Evolutionary conservation across 495 filamentous ascomycete species (phyloP), one percentile per base, ranked within the genome.

Genomic region (Aspergillus egyptiacus): DNA sequence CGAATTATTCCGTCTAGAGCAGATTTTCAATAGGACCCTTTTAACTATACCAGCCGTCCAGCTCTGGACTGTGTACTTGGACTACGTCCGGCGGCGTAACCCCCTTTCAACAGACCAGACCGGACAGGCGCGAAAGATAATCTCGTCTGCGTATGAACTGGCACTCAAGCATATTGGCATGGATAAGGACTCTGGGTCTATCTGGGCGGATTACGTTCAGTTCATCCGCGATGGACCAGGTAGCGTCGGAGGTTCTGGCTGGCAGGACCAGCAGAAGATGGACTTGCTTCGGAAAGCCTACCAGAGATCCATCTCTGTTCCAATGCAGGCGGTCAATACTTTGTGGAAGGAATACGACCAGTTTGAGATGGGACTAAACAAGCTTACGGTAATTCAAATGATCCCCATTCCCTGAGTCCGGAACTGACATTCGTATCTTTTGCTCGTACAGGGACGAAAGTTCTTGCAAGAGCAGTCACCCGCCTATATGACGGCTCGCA

Each of bases 201-300:
- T 98, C 46, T 98, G 93, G 93, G 76, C 80, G 37, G 94, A 97
- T 33, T 95, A 97, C 57, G 79, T 97, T 41, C 79, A 89, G 44
- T 96, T 98, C 56, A 76, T 97, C 59, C 87, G 87, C 55, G 83
- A 78, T 40, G 86, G 84, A 0, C 93, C 94, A 7, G 94, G 94
- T 9, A 80, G 75, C 32, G 73, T 89, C 34, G 91, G 91, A 25
- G 94, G 93, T 30, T 82, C 76, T 44, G 81, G 79, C 14, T 98
- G 93, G 93, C 89, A 97, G 61, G 93, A 96, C 59, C 84, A 88
- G 63, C 93, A 97, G 59, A 98, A 98, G 75, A 94, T 95, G 88
- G 93, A 98, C 55, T 65, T 82, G 51, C 70, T 98, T 17, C 81
- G 93, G 18, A 94, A 91, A 59, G 85, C 87, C 3, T 97, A 96